phyloP scores from a whole-genome alignment of 2,329 filamentous ascomycete species.

The Sarocladium brachiariae region DNA sequence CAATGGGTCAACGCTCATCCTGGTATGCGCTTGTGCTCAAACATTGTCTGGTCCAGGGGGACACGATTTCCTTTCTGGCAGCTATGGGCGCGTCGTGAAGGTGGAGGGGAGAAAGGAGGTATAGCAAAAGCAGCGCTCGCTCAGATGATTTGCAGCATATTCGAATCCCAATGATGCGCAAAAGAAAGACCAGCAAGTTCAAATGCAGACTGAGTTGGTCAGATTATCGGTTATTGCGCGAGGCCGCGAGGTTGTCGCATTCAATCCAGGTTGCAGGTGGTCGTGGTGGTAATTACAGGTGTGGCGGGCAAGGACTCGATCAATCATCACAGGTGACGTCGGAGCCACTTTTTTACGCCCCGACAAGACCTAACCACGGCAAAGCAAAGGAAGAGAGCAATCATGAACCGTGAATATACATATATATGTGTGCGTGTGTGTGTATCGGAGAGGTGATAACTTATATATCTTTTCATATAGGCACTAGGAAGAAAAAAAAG shows the following conservation, averaged over 20 bases:
- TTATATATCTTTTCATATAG: too few relatives aligned
- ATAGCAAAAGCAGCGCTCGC: background rate
- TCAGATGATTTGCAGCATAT: slow-evolving; percentile 3
- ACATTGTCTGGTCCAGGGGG: slow-evolving; percentile 20
- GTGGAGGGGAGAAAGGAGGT: background rate
- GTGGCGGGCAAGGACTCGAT: slow-evolving; percentile 3
- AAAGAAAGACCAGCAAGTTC: background rate
- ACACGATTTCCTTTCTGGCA: background rate
- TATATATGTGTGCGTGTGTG: too few relatives aligned
- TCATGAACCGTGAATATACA: too few relatives aligned
- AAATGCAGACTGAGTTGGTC: background rate
- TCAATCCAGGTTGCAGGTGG: background rate
- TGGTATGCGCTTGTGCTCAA: slow-evolving; percentile 40
- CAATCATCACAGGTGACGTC: slow-evolving; percentile 8
- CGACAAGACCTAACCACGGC: too few relatives aligned
- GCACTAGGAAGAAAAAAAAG: too few relatives aligned
- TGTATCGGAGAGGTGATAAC: too few relatives aligned
- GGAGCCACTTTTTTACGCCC: slow-evolving; percentile 9
- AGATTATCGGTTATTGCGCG: background rate
- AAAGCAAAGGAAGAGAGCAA: too few relatives aligned
- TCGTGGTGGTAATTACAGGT: too few relatives aligned
- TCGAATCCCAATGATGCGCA: background rate
- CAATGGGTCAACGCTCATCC: slow-evolving; percentile 82
- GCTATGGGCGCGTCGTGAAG: background rate
- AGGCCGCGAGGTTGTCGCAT: slow-evolving; percentile 1